phyloP scores from a whole-genome alignment of 2,329 filamentous ascomycete species.

The Calonectria fujianensis region DNA sequence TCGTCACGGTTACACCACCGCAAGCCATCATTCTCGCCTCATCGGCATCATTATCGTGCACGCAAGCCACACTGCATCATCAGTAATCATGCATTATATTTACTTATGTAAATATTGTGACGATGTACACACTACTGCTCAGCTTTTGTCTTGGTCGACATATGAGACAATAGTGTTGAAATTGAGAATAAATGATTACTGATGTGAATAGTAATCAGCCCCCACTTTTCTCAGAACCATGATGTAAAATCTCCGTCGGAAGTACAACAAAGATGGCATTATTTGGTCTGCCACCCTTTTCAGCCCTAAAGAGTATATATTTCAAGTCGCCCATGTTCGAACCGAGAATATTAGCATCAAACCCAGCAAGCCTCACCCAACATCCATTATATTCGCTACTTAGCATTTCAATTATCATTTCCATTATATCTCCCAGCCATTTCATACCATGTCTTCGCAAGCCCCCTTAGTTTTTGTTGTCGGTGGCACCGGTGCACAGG shows the following conservation, averaged over 20 bases:
- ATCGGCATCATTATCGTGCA: not conserved
- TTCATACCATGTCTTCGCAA: slow-evolving; percentile 10
- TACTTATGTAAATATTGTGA: not conserved
- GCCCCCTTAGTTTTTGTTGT: slow-evolving; percentile 35
- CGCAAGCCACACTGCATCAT: not conserved
- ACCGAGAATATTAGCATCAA: not conserved
- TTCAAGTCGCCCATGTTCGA: not conserved
- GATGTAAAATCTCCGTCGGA: slow-evolving; percentile 9
- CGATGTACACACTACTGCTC: not conserved
- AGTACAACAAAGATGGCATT: not conserved
- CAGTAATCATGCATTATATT: not conserved
- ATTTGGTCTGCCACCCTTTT: not conserved
- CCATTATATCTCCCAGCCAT: not conserved
- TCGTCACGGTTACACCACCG: not conserved
- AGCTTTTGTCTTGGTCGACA: not conserved
- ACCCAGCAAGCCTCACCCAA: not conserved
- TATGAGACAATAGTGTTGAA: not conserved
- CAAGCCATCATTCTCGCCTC: not conserved
- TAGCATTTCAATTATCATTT: not conserved
- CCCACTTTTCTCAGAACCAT: not conserved
- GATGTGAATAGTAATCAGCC: slow-evolving; percentile 5
- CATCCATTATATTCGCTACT: not conserved
- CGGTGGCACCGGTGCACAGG: slow-evolving; percentile 40
- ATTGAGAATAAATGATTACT: slow-evolving; percentile 15
- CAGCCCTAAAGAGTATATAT: not conserved